Base-by-base conservation (phyloP, 192 early-diverging fungal species). In the Backusella tuberculispora region DNA sequence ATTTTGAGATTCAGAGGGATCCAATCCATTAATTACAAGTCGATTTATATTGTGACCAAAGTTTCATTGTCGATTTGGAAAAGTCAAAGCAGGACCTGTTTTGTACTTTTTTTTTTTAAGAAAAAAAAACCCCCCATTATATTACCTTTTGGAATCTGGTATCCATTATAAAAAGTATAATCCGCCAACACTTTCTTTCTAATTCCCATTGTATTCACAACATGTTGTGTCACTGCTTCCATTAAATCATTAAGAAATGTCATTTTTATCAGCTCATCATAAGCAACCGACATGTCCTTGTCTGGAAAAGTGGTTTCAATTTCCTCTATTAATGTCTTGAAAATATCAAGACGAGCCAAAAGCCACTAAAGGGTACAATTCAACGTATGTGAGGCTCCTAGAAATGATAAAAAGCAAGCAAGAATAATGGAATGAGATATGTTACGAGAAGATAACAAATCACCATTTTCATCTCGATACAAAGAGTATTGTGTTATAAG, bases 181-280 rank as follows among this genome's bases (percentile, higher is more conserved):
- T n/a, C n/a, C n/a, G n/a, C n/a, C n/a, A n/a, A n/a, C n/a, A n/a
- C n/a, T n/a, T n/a, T n/a, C n/a, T n/a, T n/a, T n/a, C n/a, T n/a
- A n/a, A n/a, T n/a, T n/a, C n/a, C n/a, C n/a, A n/a, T n/a, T n/a
- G n/a, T n/a, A n/a, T n/a, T n/a, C n/a, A n/a, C 71, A 69, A 24
- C 76, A 10, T 73, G 76, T 12, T 71, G 70, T 14, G 73, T n/a
- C 1, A 72, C 71, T 78, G 73, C 71, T 4, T 72, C 26, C n/a
- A 78, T 34, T 5, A 78, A 66, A 21, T 63, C 45, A 29, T 78
- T 71, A 1, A 78, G 19, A 21, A 73, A 67, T 8, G 34, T 24
- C 76, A 78, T 78, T 14, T 78, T 43, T 64, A 53, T 41, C 15
- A 78, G 34, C 1, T 6, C 38, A 4, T 73, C 76, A 7, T 73